These are phyloP conservation scores for Onygenales sp. DNA, from an alignment of 2,329 filamentous ascomycete species.

Conservation along the genomic window DNA sequence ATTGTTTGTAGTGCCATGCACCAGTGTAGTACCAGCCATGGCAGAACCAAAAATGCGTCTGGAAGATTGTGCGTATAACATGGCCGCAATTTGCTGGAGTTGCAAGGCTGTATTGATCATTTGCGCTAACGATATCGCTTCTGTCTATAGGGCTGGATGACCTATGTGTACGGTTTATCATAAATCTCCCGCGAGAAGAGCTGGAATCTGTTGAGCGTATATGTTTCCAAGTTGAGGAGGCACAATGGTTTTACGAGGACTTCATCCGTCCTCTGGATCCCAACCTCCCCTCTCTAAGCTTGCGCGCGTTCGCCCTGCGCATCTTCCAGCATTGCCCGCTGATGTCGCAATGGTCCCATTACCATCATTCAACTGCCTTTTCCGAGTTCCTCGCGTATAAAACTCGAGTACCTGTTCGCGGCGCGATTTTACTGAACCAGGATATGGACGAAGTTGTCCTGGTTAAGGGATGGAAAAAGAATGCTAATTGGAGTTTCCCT, in stretches of 20 bases:
- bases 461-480: slow-evolving; percentile 97
- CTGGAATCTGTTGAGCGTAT: slow-evolving; percentile 83
- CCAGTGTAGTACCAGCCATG: slow-evolving; percentile 54
- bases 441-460: slow-evolving; percentile 90
- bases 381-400: slow-evolving; percentile 92
- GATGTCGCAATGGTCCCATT: slow-evolving; percentile 67
- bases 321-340: slow-evolving; percentile 94
- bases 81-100: background rate
- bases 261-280: slow-evolving; percentile 89
- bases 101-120: background rate
- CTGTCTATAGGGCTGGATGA: slow-evolving; percentile 79
- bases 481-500: slow-evolving; percentile 92
- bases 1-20: slow-evolving; percentile 46
- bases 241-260: slow-evolving; percentile 99
- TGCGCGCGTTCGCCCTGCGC: slow-evolving; percentile 75
- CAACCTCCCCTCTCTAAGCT: slow-evolving; percentile 70
- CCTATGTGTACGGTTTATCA: slow-evolving; percentile 93
- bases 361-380: slow-evolving; percentile 73
- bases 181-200: slow-evolving; percentile 90
- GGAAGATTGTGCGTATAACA: slow-evolving; percentile 63
- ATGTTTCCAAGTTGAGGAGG: slow-evolving; percentile 97
- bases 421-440: slow-evolving; percentile 84
- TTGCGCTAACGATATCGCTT: background rate
- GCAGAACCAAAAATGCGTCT: slow-evolving; percentile 70
- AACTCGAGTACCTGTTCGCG: slow-evolving; percentile 83